A percentile compares a stretch with the other conserved stretches of the same genome.
These are phyloP conservation scores for Dinochytrium kinnereticum DNA, from an alignment of 371 early-diverging fungal genomes.

Conservation along the genomic window DNA sequence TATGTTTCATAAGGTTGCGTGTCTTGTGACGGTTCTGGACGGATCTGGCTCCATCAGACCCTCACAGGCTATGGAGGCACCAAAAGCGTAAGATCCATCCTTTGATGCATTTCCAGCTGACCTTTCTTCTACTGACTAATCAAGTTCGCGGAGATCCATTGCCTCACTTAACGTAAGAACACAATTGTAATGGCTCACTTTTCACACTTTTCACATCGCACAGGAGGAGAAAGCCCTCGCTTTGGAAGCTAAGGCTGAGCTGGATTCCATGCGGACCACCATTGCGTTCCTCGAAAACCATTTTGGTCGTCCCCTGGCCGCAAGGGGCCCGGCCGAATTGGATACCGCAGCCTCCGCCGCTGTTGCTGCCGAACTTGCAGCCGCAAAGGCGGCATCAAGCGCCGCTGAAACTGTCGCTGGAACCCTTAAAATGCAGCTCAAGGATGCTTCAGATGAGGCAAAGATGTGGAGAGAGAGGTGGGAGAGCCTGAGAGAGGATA, in stretches of 20 bases:
- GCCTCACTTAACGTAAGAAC: too few relatives aligned
- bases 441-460: constrained; percentile 21
- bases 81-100: too few relatives aligned
- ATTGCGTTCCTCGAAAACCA: neutral
- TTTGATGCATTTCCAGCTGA: too few relatives aligned
- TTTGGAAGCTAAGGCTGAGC: neutral
- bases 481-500: constrained; percentile 30
- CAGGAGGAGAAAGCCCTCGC: neutral
- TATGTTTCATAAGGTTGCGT: constrained; percentile 73
- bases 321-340: neutral
- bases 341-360: neutral
- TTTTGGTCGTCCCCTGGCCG: neutral
- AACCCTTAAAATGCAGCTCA: constrained; percentile 27
- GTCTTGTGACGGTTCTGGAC: constrained; percentile 58
- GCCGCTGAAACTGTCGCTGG: constrained; percentile 15
- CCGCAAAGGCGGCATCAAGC: neutral
- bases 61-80: constrained; percentile 3
- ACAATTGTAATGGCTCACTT: too few relatives aligned
- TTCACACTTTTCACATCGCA: neutral
- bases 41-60: constrained; percentile 21
- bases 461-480: constrained; percentile 32
- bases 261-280: neutral
- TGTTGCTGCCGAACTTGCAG: constrained; percentile 9
- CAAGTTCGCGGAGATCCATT: too few relatives aligned
- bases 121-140: too few relatives aligned